Percentiles rank a stretch among this genome's conserved stretches.
These are phyloP conservation scores for Globisporangium iwayamae DNA, from an alignment of 352 stramenopile genomes.

Conservation along the genomic window DNA sequence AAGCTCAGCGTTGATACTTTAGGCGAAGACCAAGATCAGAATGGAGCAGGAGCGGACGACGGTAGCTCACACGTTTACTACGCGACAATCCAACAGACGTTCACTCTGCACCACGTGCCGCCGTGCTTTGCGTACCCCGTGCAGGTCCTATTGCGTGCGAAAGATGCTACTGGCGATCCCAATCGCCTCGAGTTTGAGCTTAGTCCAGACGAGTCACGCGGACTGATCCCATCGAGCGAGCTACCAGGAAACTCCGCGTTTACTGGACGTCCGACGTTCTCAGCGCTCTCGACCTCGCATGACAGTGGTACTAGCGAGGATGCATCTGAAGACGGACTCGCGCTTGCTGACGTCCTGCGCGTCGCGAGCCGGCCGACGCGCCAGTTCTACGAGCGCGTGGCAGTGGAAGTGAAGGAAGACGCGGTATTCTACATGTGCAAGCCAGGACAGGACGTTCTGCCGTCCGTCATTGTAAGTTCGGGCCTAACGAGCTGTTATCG, in stretches of 20 bases:
- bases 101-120: conserved; percentile 28
- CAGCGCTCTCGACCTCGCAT: conserved; percentile 26
- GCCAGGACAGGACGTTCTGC: neutral
- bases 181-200: conserved; percentile 22
- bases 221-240: conserved; percentile 7
- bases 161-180: conserved; percentile 22
- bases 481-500: neutral
- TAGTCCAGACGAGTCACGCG: conserved; percentile 2
- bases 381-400: conserved; percentile 33
- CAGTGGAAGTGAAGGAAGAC: conserved; percentile 33
- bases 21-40: conserved; percentile 13
- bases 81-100: conserved; percentile 40
- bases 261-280: conserved; percentile 40
- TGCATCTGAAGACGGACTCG: conserved; percentile 6
- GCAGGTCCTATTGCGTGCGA: conserved; percentile 29
- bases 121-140: conserved; percentile 39
- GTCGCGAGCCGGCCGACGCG: conserved; percentile 38
- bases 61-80: conserved; percentile 28
- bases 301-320: conserved; percentile 11
- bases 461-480: conserved; percentile 5
- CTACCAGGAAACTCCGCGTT: conserved; percentile 45
- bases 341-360: conserved; percentile 37
- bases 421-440: conserved; percentile 30
- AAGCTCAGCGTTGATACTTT: conserved; percentile 13
- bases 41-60: conserved; percentile 3